Conservation (phyloP, 257 asterid species). For the Vinca minor region DNA sequence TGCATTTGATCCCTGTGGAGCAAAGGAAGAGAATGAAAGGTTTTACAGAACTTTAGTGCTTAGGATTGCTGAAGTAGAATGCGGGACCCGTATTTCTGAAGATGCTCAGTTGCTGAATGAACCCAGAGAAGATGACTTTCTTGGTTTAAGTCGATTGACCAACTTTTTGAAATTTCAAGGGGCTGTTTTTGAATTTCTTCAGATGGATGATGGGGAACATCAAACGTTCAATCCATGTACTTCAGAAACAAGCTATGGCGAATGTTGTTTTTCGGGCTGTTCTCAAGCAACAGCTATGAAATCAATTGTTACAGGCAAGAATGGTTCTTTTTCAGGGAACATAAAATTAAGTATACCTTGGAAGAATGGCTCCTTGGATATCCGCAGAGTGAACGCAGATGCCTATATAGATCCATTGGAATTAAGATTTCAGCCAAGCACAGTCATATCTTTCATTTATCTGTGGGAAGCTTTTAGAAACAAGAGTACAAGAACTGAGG, state of each 20-base stretch:
- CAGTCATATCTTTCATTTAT: slow-evolving; percentile 48
- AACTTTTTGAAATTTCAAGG: slow-evolving; percentile 70
- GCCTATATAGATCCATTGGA: slow-evolving; percentile 70
- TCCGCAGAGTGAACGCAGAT: slow-evolving; percentile 77
- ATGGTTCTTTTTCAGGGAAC: slow-evolving; percentile 78
- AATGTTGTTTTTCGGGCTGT: slow-evolving; percentile 39
- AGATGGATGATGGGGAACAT: slow-evolving; percentile 40
- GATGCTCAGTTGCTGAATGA: slow-evolving; percentile 41
- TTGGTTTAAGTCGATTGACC: slow-evolving; percentile 69
- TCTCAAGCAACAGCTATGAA: slow-evolving; percentile 40
- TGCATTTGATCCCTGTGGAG: slow-evolving; percentile 73
- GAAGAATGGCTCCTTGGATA: slow-evolving; percentile 87
- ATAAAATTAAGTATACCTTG: slow-evolving; percentile 79
- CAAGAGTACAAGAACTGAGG: slow-evolving; percentile 29
- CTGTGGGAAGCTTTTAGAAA: slow-evolving; percentile 58
- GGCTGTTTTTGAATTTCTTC: slow-evolving; percentile 73
- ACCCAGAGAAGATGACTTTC: slow-evolving; percentile 38
- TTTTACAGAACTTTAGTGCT: slow-evolving; percentile 64
- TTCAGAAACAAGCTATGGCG: slow-evolving; percentile 35
- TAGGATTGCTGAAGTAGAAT: slow-evolving; percentile 72
- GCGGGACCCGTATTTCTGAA: slow-evolving; percentile 76
- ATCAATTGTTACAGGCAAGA: slow-evolving; percentile 57
- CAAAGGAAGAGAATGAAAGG: slow-evolving; percentile 35
- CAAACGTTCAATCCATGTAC: slow-evolving; percentile 32
- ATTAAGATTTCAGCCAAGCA: slow-evolving; percentile 63